Conservation (phyloP, 345 rosid genomes). For the Gossypium bickii region DNA sequence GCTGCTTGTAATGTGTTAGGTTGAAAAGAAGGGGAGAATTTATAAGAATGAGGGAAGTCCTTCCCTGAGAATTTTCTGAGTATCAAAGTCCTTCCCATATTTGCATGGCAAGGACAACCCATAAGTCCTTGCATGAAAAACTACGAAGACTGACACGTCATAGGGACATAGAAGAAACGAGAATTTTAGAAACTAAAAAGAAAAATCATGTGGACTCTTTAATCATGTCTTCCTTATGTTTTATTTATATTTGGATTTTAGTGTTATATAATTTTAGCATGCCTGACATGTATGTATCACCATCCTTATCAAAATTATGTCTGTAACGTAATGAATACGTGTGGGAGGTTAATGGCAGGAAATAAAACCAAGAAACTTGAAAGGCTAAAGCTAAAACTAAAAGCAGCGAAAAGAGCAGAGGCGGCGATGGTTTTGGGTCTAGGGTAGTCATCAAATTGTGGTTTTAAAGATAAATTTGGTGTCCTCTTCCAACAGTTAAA, state of each 20-base stretch:
- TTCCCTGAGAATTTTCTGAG: slow-evolving; percentile 37
- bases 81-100: slow-evolving; percentile 34
- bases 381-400: neutral
- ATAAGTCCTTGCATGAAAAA: slow-evolving; percentile 10
- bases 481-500: neutral
- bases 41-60: slow-evolving; percentile 43
- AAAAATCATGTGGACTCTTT: too few species aligned
- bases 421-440: neutral
- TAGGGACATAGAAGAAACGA: neutral
- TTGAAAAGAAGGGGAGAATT: slow-evolving; percentile 17
- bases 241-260: too few species aligned
- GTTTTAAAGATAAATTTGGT: neutral
- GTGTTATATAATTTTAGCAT: neutral
- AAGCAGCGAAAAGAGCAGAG: neutral
- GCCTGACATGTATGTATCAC: neutral
- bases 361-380: neutral
- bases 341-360: too few species aligned
- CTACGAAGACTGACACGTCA: neutral
- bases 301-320: too few species aligned
- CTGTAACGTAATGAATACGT: too few species aligned
- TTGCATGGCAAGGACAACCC: slow-evolving; percentile 10
- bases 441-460: neutral
- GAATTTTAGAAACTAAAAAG: neutral
- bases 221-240: too few species aligned
- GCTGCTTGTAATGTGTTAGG: neutral